phyloP scores from a whole-genome alignment of 2,329 filamentous ascomycete genomes.

The Phaeoacremonium minimum region DNA sequence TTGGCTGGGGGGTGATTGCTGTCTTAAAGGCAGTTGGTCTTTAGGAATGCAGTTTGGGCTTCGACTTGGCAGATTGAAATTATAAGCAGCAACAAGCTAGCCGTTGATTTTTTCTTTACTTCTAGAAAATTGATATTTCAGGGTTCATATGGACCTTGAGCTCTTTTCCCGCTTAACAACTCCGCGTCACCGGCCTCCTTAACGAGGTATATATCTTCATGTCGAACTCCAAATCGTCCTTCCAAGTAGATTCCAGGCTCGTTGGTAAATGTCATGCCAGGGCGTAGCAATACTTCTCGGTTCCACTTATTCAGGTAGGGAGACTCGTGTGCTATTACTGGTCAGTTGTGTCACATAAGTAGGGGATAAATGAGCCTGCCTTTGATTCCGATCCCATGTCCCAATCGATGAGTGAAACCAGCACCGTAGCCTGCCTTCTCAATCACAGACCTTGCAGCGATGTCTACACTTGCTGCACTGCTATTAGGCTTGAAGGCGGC shows the following conservation, averaged over 20 bases:
- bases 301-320: slow-evolving; percentile 64
- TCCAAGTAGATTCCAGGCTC: slow-evolving; percentile 61
- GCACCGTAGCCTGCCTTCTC: slow-evolving; percentile 53
- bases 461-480: slow-evolving; percentile 56
- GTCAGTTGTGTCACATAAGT: slow-evolving; percentile 1
- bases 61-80: no score
- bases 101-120: no score
- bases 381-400: slow-evolving; percentile 64
- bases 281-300: slow-evolving; percentile 33
- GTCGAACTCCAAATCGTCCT: slow-evolving; percentile 55
- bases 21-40: slow-evolving; percentile 14
- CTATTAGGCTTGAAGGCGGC: slow-evolving; percentile 42
- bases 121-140: no score
- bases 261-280: slow-evolving; percentile 60
- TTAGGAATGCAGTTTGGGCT: no score
- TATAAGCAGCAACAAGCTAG: no score
- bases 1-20: slow-evolving; percentile 17
- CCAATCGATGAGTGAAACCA: slow-evolving; percentile 57
- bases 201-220: slow-evolving; percentile 59
- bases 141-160: slow-evolving; percentile 49
- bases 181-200: slow-evolving; percentile 48
- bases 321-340: slow-evolving; percentile 48
- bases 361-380: slow-evolving; percentile 12
- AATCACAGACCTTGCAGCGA: slow-evolving; percentile 55
- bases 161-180: slow-evolving; percentile 48